These are phyloP conservation scores for Inosperma sp. DNA, from an alignment of 768 basidiomycete species.

Conservation along the genomic window DNA sequence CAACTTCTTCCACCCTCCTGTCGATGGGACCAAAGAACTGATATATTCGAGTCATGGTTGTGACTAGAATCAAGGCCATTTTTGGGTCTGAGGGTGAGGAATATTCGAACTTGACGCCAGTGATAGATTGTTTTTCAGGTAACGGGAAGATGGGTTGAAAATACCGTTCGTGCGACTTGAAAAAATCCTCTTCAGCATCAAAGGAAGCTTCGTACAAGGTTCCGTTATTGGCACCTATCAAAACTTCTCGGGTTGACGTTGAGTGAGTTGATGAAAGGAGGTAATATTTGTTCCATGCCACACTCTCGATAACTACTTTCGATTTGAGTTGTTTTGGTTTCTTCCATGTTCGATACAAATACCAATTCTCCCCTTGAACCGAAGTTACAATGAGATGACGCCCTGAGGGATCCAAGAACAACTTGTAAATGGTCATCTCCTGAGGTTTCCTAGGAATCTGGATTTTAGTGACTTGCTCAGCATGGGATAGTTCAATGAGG, in stretches of 20 bases:
- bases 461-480: slow-evolving; percentile 82
- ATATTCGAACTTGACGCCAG: slow-evolving; percentile 79
- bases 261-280: slow-evolving; percentile 59
- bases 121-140: slow-evolving; percentile 77
- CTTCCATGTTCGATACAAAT: slow-evolving; percentile 76
- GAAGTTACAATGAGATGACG: slow-evolving; percentile 87
- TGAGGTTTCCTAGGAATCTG: slow-evolving; percentile 67
- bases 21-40: slow-evolving; percentile 76
- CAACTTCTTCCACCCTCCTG: slow-evolving; percentile 66
- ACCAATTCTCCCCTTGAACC: slow-evolving; percentile 89
- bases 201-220: slow-evolving; percentile 84
- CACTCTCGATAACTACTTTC: slow-evolving; percentile 83
- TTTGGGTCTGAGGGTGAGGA: slow-evolving; percentile 61
- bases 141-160: slow-evolving; percentile 69
- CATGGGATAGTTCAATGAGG: slow-evolving; percentile 83
- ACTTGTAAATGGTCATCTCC: slow-evolving; percentile 74
- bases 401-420: slow-evolving; percentile 92
- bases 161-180: slow-evolving; percentile 84
- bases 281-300: slow-evolving; percentile 84
- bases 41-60: slow-evolving; percentile 85
- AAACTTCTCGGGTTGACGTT: slow-evolving; percentile 76
- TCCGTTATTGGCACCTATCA: slow-evolving; percentile 84
- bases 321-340: slow-evolving; percentile 74
- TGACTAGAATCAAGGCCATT: slow-evolving; percentile 68
- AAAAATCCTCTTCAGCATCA: slow-evolving; percentile 88